A percentile compares a stretch with the other conserved stretches of the same genome.
These are phyloP conservation scores for Solanum sejunctum DNA, from an alignment of 257 asterid species.

Conservation along the genomic window DNA sequence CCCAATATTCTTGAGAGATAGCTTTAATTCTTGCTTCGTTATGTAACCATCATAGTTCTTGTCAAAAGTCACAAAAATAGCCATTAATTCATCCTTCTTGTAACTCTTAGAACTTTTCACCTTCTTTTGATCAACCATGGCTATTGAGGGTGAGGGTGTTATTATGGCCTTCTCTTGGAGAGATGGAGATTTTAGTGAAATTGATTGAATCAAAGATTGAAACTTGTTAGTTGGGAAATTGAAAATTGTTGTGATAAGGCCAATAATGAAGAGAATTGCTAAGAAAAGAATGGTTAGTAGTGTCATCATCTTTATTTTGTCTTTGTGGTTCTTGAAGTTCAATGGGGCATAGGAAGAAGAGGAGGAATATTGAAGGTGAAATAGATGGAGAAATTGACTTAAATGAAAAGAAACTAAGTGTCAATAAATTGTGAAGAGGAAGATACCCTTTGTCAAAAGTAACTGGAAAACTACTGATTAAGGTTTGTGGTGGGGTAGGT, in stretches of 20 bases:
- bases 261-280: conserved; percentile 35
- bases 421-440: background rate
- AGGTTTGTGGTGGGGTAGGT: background rate
- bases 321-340: background rate
- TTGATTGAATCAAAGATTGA: conserved; percentile 9
- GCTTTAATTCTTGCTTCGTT: conserved; percentile 55
- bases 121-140: background rate
- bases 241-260: conserved; percentile 23
- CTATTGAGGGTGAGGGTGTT: background rate
- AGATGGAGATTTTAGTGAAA: background rate
- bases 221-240: conserved; percentile 30
- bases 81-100: conserved; percentile 14
- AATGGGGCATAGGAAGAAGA: background rate
- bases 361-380: background rate
- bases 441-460: background rate
- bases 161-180: background rate
- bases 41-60: conserved; percentile 69
- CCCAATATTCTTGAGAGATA: conserved; percentile 58
- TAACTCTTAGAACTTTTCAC: background rate
- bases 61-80: conserved; percentile 66
- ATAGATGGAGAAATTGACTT: background rate
- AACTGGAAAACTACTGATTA: background rate
- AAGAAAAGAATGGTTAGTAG: conserved; percentile 24
- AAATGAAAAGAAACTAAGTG: background rate
- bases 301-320: conserved; percentile 8